These are phyloP conservation scores for Castanea mollissima DNA, from an alignment of 306 rosid species.

Conservation along the genomic window DNA sequence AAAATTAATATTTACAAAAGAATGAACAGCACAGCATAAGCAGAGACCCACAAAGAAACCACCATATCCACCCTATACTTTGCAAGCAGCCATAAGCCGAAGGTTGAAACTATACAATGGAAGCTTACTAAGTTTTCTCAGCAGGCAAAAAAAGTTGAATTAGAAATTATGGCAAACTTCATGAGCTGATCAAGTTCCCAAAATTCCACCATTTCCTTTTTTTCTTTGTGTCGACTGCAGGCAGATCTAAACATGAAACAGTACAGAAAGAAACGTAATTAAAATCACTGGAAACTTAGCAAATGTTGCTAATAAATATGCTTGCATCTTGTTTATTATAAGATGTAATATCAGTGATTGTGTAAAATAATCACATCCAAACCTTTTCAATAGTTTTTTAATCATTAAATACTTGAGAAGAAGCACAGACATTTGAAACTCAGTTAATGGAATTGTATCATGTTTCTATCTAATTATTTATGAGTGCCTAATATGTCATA, in stretches of 20 bases:
- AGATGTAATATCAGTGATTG: neutral
- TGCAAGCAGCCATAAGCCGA: neutral
- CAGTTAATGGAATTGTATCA: no score
- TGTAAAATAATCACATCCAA: neutral
- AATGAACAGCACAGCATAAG: neutral
- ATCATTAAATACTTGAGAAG: neutral
- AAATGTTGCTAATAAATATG: neutral
- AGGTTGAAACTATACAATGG: neutral
- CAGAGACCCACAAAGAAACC: neutral
- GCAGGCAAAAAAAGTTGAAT: neutral
- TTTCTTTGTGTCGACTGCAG: conserved; percentile 40
- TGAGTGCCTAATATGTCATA: no score
- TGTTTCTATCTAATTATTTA: no score
- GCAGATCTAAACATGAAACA: conserved; percentile 41
- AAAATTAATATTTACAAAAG: conserved; percentile 1
- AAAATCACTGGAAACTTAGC: neutral
- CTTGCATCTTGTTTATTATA: neutral
- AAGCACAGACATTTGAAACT: no score
- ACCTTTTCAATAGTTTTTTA: neutral
- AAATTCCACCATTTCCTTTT: conserved; percentile 88
- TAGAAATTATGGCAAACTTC: conserved; percentile 11
- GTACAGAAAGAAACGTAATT: neutral
- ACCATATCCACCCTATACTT: neutral
- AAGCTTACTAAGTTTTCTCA: neutral
- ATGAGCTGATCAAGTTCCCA: conserved; percentile 19